Evolutionary conservation across 78 protist species (phyloP).

Genomic region (Monocercomonoides exilis): DNA sequence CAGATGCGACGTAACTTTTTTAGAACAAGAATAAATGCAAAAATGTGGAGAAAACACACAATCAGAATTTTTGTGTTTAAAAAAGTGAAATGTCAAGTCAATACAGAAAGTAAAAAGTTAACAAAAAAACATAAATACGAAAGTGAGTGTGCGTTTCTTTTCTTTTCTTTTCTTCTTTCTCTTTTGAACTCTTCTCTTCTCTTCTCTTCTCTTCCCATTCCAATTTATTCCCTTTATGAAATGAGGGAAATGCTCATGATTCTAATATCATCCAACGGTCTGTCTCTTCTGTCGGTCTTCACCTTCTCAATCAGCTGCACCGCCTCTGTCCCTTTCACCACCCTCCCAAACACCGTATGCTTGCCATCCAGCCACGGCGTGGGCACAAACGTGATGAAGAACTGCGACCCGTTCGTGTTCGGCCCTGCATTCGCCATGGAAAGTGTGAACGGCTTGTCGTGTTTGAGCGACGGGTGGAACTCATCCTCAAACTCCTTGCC

Average conservation of each 20-base stretch:
- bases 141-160: no score
- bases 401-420: conserved; percentile 51
- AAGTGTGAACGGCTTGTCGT: conserved; percentile 51
- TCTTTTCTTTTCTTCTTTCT: no score
- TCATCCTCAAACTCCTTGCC: conserved; percentile 87
- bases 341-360: conserved; percentile 92
- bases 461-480: conserved; percentile 57
- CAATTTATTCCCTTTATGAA: no score
- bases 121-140: no score
- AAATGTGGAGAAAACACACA: no score
- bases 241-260: conserved; percentile 6
- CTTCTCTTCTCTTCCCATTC: no score
- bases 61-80: no score
- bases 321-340: conserved; percentile 67
- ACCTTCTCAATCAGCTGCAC: conserved; percentile 60
- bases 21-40: no score
- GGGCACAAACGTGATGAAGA: conserved; percentile 43
- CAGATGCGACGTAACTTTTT: no score
- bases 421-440: conserved; percentile 88
- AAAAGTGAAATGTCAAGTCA: no score
- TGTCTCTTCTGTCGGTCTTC: conserved; percentile 44
- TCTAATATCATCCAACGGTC: conserved; percentile 47
- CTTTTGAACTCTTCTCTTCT: no score
- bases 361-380: conserved; percentile 79
- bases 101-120: no score